Conservation (phyloP, 441 rosid genomes). For the Croton laevigatus region DNA sequence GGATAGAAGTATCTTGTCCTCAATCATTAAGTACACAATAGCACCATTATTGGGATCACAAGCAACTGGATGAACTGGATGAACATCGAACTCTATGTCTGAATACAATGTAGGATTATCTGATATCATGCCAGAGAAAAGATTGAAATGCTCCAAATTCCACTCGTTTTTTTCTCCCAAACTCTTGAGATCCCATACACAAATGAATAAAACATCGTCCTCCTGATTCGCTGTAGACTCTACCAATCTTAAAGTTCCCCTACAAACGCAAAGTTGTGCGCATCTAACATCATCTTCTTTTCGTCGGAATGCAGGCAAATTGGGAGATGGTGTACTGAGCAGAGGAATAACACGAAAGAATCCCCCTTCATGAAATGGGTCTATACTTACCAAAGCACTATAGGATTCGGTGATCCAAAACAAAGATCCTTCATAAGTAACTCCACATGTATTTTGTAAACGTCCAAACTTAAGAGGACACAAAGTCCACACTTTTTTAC, state of each 20-base stretch:
- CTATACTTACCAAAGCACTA: neutral
- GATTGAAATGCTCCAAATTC: neutral
- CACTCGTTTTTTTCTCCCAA: neutral
- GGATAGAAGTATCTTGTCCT: too few relatives aligned
- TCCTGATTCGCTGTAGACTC: neutral
- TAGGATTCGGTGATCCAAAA: neutral
- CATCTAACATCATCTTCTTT: too few relatives aligned
- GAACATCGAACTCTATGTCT: neutral
- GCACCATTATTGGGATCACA: neutral
- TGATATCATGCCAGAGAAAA: neutral
- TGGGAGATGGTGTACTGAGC: neutral
- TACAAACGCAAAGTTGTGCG: too few relatives aligned
- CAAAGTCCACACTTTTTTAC: neutral
- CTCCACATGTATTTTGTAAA: neutral
- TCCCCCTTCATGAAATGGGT: neutral
- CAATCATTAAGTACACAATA: too few relatives aligned
- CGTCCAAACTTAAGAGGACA: neutral
- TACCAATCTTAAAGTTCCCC: neutral
- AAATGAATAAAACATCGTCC: neutral
- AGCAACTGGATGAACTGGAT: neutral
- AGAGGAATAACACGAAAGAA: neutral
- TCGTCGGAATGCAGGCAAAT: neutral
- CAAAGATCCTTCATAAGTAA: neutral
- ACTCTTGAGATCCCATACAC: neutral
- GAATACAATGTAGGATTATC: neutral